Percentiles rank a stretch among this genome's conserved stretches.
Conservation (phyloP, 176 grass and related monocot genomes). For the Triticum timopheevii region DNA sequence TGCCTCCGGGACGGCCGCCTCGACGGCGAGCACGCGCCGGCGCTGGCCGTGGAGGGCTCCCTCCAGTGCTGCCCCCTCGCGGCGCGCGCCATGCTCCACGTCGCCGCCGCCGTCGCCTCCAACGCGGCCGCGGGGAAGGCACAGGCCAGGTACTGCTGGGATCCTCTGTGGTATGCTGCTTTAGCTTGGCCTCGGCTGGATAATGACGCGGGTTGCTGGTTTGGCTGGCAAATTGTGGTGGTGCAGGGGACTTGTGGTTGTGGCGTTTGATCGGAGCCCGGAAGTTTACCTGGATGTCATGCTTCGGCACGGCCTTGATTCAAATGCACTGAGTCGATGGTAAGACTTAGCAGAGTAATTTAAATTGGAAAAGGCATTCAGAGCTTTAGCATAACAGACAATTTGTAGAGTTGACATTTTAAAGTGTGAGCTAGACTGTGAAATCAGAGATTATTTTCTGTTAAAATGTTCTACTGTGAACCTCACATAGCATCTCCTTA, state of each 20-base stretch:
- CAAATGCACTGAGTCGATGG: constrained; percentile 46
- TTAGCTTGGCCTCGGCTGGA: background rate
- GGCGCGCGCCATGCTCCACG: constrained; percentile 46
- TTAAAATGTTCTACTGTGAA: background rate
- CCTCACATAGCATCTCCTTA: background rate
- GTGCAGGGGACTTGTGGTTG: constrained; percentile 67
- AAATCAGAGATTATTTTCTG: background rate
- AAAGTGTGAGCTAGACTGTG: background rate
- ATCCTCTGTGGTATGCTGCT: background rate
- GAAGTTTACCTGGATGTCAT: constrained; percentile 61
- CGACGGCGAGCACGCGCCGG: constrained; percentile 63
- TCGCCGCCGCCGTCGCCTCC: constrained; percentile 40
- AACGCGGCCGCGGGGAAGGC: constrained; percentile 44
- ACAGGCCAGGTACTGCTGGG: constrained; percentile 46
- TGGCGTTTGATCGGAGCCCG: constrained; percentile 65
- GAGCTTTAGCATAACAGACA: too few relatives aligned
- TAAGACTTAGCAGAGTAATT: constrained; percentile 28
- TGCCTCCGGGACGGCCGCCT: constrained; percentile 60
- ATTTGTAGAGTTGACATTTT: background rate
- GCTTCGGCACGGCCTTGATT: constrained; percentile 40
- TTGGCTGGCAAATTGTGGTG: constrained; percentile 18
- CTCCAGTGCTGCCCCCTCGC: constrained; percentile 43
- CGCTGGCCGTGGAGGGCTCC: constrained; percentile 49
- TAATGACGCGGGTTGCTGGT: background rate
- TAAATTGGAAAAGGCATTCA: too few relatives aligned